Evolutionary conservation across 169 alveolate genomes (phyloP).

Genomic region (Plasmodium blacklocki): DNA sequence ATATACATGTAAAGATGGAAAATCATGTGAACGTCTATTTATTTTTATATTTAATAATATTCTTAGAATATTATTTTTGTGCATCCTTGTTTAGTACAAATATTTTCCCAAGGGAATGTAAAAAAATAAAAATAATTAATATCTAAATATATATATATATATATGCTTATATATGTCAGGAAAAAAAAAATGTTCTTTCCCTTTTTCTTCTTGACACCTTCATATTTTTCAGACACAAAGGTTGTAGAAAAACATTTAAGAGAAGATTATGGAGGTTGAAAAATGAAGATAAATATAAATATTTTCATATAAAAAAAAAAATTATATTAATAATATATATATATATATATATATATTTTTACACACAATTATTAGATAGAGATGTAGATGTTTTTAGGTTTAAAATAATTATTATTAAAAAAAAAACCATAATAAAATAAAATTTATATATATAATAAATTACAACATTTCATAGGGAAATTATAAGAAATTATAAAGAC

Average conservation of each 20-base stretch:
- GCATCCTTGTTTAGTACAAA: slow-evolving; percentile 29
- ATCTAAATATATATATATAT: background rate
- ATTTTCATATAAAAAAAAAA: background rate
- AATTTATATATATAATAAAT: background rate
- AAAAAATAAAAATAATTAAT: background rate
- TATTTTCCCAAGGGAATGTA: slow-evolving; percentile 65
- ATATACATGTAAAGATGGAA: slow-evolving; percentile 13
- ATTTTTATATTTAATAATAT: slow-evolving; percentile 19
- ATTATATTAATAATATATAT: background rate
- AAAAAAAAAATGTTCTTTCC: background rate
- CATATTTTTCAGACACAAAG: slow-evolving; percentile 24
- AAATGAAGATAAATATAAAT: background rate
- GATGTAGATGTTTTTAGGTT: slow-evolving; percentile 72
- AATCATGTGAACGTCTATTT: slow-evolving; percentile 1
- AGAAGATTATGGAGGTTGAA: slow-evolving; percentile 65
- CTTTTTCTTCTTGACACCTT: too few relatives aligned
- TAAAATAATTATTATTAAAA: background rate
- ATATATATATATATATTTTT: background rate
- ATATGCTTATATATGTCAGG: background rate
- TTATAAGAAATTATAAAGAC: slow-evolving; percentile 56
- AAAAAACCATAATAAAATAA: background rate
- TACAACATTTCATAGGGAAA: slow-evolving; percentile 42
- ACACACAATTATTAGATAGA: slow-evolving; percentile 23
- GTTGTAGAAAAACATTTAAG: slow-evolving; percentile 53
- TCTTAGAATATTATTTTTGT: slow-evolving; percentile 52